A percentile compares a stretch with the other conserved stretches of the same genome.
Evolutionary conservation across 805 yeast species (phyloP).

Genomic region (Nakazawaea populi): DNA sequence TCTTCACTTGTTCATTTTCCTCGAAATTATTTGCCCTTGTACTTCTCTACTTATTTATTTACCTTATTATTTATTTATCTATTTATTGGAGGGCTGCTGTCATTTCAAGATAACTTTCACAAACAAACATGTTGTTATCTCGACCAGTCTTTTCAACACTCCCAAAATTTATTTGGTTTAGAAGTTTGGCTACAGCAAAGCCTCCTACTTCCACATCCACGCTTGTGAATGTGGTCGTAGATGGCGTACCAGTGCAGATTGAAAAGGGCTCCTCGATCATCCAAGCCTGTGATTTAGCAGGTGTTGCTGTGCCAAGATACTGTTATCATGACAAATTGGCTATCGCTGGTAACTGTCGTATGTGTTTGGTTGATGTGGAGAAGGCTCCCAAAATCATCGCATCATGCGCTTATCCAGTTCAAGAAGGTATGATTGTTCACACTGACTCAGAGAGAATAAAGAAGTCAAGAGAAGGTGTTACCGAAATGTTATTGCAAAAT

Average conservation of each 20-base stretch:
- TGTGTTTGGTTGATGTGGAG: slow-evolving; percentile 88
- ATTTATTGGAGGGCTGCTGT: not conserved
- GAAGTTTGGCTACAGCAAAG: slow-evolving; percentile 7
- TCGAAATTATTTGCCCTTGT: not conserved
- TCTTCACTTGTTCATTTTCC: not conserved
- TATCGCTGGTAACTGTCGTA: slow-evolving; percentile 88
- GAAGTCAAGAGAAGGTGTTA: slow-evolving; percentile 84
- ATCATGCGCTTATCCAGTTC: slow-evolving; percentile 90
- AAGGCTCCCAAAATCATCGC: slow-evolving; percentile 87
- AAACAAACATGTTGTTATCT: not conserved
- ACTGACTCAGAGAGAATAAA: slow-evolving; percentile 74
- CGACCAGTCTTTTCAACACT: not conserved
- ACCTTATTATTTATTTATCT: not conserved
- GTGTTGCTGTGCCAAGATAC: slow-evolving; percentile 81
- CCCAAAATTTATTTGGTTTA: not conserved
- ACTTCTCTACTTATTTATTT: not conserved
- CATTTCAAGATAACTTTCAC: too few species aligned
- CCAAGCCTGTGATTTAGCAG: slow-evolving; percentile 90
- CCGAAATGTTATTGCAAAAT: slow-evolving; percentile 81
- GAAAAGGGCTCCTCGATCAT: slow-evolving; percentile 86
- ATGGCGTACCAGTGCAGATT: slow-evolving; percentile 68
- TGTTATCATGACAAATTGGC: slow-evolving; percentile 90
- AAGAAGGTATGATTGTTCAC: slow-evolving; percentile 80
- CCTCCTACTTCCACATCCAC: not conserved
- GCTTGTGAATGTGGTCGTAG: slow-evolving; percentile 37